These are phyloP conservation scores for Coprinellus micaceus DNA, from an alignment of 768 basidiomycete genomes.

Conservation along the genomic window DNA sequence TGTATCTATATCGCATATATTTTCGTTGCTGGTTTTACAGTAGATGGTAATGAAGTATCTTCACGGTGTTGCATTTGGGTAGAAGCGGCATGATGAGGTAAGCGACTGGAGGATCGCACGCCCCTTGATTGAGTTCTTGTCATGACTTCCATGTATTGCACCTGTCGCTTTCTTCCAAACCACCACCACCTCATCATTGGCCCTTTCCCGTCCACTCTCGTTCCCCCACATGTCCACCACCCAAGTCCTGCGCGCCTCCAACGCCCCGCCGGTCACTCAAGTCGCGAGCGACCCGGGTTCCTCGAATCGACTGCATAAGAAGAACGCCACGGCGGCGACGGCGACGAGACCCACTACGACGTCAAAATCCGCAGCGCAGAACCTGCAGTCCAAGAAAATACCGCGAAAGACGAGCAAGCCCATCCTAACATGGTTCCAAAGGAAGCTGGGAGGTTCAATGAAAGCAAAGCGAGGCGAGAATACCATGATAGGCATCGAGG, in stretches of 20 bases:
- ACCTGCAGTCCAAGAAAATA: slow-evolving; percentile 54
- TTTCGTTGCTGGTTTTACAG: too few relatives aligned
- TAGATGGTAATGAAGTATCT: too few relatives aligned
- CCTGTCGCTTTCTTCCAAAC: slow-evolving; percentile 1
- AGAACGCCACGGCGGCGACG: background rate
- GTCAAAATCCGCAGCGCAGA: slow-evolving; percentile 26
- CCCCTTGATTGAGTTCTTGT: slow-evolving; percentile 6
- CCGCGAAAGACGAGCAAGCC: slow-evolving; percentile 75
- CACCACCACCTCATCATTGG: slow-evolving; percentile 2
- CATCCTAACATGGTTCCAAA: slow-evolving; percentile 87
- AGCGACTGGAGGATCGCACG: background rate
- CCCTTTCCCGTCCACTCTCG: background rate
- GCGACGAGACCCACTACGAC: slow-evolving; percentile 4
- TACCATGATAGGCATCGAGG: slow-evolving; percentile 28
- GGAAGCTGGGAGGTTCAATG: slow-evolving; percentile 73
- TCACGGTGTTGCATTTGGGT: too few relatives aligned
- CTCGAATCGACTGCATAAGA: background rate
- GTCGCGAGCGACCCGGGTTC: background rate
- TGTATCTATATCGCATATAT: too few relatives aligned
- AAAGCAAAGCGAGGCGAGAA: slow-evolving; percentile 49
- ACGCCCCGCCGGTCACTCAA: background rate
- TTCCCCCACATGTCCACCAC: slow-evolving; percentile 5
- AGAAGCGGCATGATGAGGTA: background rate
- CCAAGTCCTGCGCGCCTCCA: slow-evolving; percentile 1
- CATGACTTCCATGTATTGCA: background rate